A percentile compares a stretch with the other conserved stretches of the same genome.
These are phyloP conservation scores for Apiotrichum sp. DNA, from an alignment of 1,284 basidiomycete genomes.

Conservation along the genomic window DNA sequence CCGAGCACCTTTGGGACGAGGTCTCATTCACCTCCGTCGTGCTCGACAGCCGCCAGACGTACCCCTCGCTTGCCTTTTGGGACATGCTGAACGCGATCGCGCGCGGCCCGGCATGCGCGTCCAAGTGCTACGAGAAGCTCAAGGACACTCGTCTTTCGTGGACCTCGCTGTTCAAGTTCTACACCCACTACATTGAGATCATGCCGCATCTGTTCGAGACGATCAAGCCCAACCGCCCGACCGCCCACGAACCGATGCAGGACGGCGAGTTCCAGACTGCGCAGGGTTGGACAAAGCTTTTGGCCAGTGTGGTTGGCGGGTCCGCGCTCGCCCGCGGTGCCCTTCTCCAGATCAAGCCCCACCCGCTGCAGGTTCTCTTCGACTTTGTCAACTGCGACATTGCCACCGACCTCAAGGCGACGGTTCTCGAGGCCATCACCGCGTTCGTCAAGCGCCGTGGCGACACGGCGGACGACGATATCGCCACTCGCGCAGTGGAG, in stretches of 20 bases:
- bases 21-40: slow-evolving; percentile 74
- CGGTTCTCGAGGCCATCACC: slow-evolving; percentile 72
- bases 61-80: slow-evolving; percentile 71
- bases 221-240: slow-evolving; percentile 25
- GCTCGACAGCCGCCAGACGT: slow-evolving; percentile 64
- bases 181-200: slow-evolving; percentile 36
- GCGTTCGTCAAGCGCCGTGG: slow-evolving; percentile 77
- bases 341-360: slow-evolving; percentile 64
- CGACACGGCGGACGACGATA: slow-evolving; percentile 58
- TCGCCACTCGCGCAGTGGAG: slow-evolving; percentile 62
- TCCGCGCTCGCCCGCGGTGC: slow-evolving; percentile 50
- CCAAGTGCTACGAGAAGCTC: slow-evolving; percentile 35
- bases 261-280: slow-evolving; percentile 29
- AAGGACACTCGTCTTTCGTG: slow-evolving; percentile 36
- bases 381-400: slow-evolving; percentile 71
- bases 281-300: slow-evolving; percentile 50
- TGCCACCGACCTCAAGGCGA: slow-evolving; percentile 83
- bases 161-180: slow-evolving; percentile 34
- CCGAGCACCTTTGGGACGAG: slow-evolving; percentile 78
- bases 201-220: slow-evolving; percentile 39
- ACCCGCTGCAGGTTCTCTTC: slow-evolving; percentile 71
- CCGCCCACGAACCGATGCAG: slow-evolving; percentile 28
- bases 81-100: slow-evolving; percentile 83
- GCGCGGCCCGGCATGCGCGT: slow-evolving; percentile 71
- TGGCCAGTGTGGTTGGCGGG: slow-evolving; percentile 70